Base-by-base conservation (phyloP, 805 yeast species). In the Lachancea fermentati region DNA sequence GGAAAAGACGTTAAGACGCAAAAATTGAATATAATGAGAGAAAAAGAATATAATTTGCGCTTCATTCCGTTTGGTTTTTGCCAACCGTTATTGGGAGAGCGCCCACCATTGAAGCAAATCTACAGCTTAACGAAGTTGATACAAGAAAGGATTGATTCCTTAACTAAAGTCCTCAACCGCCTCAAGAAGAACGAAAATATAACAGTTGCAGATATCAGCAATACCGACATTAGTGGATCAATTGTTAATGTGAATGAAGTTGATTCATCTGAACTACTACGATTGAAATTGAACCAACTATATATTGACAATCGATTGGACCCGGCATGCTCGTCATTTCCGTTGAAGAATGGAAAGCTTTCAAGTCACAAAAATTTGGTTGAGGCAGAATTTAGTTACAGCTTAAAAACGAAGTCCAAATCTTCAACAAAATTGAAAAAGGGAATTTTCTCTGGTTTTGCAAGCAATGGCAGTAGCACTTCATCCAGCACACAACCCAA, bases 41-140 rank as follows among this genome's bases (percentile, higher is more conserved):
- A 65, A 30, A 52, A 50, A 15, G 68, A 65, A 26, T 65, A 64
- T 41, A 56, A 62, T 25, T 44, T 68, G 5, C 57, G 73, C 47
- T 59, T 67, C 24, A 60, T 67, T 32, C 73, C 73, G 5, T 67
- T 65, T 49, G 68, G 66, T 6, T 63, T 67, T 34, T 50, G 50
- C 31, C 48, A 51, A 4, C 49, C 51, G 5, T 32, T 42, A 6
- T 39, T 44, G 1, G 56, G 55, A 4, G 57, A 49, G 26, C 45
- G 46, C 6, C 46, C 48, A 2, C 48, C 50, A 1, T 33, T 42
- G 4, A 46, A 41, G 34, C 64, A 59, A 40, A 35, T 60, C 8
- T 44, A 42, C 28, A 54, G 51, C 31, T 39, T 60, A 22, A 41
- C 47, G 26, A 43, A 32, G 13, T 46, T 58, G 29, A 45, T 58